phyloP scores from a whole-genome alignment of 2,329 filamentous ascomycete species.

The Rhinocladiella similis region DNA sequence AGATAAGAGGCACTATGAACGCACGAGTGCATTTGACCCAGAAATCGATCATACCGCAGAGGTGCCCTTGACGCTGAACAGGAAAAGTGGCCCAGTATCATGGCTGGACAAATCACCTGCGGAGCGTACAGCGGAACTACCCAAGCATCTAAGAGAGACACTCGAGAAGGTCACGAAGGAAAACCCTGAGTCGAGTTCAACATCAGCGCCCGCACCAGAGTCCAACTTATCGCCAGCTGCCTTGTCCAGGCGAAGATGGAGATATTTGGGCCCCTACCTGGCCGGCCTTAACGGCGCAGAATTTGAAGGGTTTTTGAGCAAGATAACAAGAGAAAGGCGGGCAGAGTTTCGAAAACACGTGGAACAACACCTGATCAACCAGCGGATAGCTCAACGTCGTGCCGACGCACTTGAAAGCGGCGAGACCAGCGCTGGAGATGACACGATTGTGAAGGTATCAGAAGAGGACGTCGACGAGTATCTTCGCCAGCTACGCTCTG shows the following conservation, averaged over 20 bases:
- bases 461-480: slow-evolving; percentile 49
- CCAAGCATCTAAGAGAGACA: slow-evolving; percentile 20
- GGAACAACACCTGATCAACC: slow-evolving; percentile 35
- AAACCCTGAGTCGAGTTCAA: neutral
- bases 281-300: slow-evolving; percentile 56
- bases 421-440: slow-evolving; percentile 35
- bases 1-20: slow-evolving; percentile 2
- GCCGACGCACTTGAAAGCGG: slow-evolving; percentile 44
- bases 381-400: slow-evolving; percentile 37
- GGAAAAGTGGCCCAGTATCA: slow-evolving; percentile 9
- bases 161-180: slow-evolving; percentile 14
- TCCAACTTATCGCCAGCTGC: neutral
- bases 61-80: neutral
- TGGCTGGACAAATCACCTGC: slow-evolving; percentile 10
- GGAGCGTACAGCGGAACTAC: slow-evolving; percentile 21
- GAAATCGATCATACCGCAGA: slow-evolving; percentile 27
- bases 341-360: slow-evolving; percentile 36
- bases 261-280: slow-evolving; percentile 60
- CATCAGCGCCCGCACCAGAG: slow-evolving; percentile 2
- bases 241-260: slow-evolving; percentile 44
- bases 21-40: slow-evolving; percentile 35
- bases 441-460: slow-evolving; percentile 33
- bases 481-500: slow-evolving; percentile 44
- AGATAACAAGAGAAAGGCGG: slow-evolving; percentile 34
- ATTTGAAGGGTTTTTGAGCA: slow-evolving; percentile 53